Evolutionary conservation across 2,329 filamentous ascomycete genomes (phyloP), one percentile per base, ranked within the genome.

Genomic region (Trichophyton mentagrophytes): DNA sequence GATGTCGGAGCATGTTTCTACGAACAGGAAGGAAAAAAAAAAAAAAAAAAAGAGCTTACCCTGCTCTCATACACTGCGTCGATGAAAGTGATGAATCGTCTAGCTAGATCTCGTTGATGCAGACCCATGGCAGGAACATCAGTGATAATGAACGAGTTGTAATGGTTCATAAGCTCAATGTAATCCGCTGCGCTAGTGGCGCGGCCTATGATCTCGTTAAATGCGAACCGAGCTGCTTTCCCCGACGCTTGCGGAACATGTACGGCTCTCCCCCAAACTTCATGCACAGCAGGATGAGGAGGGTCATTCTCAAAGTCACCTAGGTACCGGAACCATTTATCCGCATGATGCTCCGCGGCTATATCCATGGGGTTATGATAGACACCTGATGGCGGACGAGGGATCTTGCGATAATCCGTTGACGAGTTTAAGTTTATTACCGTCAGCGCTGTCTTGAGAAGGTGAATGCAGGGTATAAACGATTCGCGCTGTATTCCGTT

Each of bases 381-480:
- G 17, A 99, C 93, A 42, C 89, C 92, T 0, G 90, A 95, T 0
- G 91, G 87, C 1, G 93, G 93, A 0, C 93, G 85, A 1, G 92
- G 90, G 61, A 99, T 95, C 74, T 96, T 97, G 69, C 93, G 89
- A 77, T 99, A 99, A 75, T 99, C 93, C 42, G 91, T 99, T 3
- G 87, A 85, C 1, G 90, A 96, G 77, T 99, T 89, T 62, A 99
- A 85, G 74, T 96, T 96, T 68, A 99, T 88, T 56, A 97, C 89
- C 60, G 88, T 85, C 7, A 99, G 82, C 1, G 86, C 84, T 44
- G 80, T 82, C 72, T 96, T 92, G 51, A 99, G 84, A 3, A 99
- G 85, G 64, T 91, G 87, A 70, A 99, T 99, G 66, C 92, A 95
- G 0, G 93, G 93, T 58, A 99, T 83, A 72, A 99, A 99, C 5